Evolutionary conservation across 202 grass and related monocot genomes (phyloP).

Genomic region (Zoysia matrella): DNA sequence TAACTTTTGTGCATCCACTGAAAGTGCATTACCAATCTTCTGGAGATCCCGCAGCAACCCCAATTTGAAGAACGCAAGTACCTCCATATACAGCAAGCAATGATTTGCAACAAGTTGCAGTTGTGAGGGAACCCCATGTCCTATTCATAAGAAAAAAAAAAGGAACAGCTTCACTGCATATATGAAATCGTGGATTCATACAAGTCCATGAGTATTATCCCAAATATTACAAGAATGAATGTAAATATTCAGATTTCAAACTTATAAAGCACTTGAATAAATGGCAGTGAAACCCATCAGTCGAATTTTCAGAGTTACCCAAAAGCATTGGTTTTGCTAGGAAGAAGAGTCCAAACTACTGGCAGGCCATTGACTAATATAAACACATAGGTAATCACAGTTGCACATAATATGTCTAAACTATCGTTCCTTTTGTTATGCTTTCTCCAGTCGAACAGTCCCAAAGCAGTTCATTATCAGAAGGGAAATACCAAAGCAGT

Average conservation of each 20-base stretch:
- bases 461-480: too few relatives aligned
- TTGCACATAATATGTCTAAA: background rate
- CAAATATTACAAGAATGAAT: background rate
- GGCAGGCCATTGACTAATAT: background rate
- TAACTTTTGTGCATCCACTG: conserved; percentile 64
- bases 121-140: conserved; percentile 81
- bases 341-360: background rate
- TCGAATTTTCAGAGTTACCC: background rate
- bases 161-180: background rate
- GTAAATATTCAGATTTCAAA: background rate
- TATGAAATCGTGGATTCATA: too few relatives aligned
- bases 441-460: too few relatives aligned
- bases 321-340: background rate
- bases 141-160: conserved; percentile 50
- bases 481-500: conserved; percentile 65
- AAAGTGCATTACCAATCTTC: conserved; percentile 48
- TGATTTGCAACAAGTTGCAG: conserved; percentile 89
- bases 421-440: background rate
- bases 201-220: too few relatives aligned
- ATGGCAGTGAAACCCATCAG: background rate
- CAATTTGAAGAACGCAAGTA: conserved; percentile 70
- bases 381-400: background rate
- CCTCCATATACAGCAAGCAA: conserved; percentile 51
- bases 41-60: conserved; percentile 57
- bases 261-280: too few relatives aligned